phyloP scores from a whole-genome alignment of 1,284 basidiomycete genomes.

The Golubevia pallescens region DNA sequence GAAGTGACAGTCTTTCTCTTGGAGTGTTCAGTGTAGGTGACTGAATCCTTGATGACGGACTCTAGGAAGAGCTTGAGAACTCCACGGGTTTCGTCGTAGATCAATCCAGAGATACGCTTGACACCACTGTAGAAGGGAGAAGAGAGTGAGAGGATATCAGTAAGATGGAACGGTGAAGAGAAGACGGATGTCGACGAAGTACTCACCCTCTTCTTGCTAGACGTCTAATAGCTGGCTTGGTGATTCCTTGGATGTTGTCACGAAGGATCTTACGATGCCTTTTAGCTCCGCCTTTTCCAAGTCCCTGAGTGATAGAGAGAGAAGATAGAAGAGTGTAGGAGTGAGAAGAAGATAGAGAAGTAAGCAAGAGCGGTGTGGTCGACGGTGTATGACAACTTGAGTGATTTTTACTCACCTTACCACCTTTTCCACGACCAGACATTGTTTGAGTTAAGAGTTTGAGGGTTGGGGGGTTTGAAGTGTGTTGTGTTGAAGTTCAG shows the following conservation, averaged over 20 bases:
- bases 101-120: conserved; percentile 47
- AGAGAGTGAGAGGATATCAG: not conserved
- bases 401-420: no score
- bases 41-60: conserved; percentile 50
- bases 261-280: conserved; percentile 43
- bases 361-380: no score
- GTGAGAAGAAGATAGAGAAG: no score
- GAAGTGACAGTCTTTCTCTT: conserved; percentile 61
- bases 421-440: no score
- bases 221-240: conserved; percentile 52
- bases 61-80: conserved; percentile 56
- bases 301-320: not conserved
- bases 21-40: conserved; percentile 63
- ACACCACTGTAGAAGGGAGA: conserved; percentile 27
- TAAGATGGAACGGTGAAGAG: not conserved
- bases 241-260: conserved; percentile 64
- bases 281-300: conserved; percentile 9
- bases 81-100: conserved; percentile 58
- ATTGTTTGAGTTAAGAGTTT: no score
- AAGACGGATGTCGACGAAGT: no score
- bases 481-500: no score
- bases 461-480: no score
- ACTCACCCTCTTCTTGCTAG: conserved; percentile 58
- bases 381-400: no score
- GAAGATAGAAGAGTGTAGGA: not conserved